Conservation (phyloP, 441 rosid species). For the Geranium incanum region DNA sequence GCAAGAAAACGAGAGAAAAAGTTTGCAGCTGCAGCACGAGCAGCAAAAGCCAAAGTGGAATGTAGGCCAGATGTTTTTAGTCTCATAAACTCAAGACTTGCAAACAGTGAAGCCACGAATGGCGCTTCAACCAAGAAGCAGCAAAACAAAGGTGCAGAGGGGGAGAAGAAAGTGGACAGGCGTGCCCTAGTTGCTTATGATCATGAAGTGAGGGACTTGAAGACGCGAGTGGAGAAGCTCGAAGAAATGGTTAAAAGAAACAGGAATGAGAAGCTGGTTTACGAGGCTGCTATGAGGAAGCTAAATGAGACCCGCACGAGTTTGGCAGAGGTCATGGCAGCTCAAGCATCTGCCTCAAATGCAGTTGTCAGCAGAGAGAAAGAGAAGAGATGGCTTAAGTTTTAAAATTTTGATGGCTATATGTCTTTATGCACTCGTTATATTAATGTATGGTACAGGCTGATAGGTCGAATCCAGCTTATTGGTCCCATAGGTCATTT, state of each 20-base stretch:
- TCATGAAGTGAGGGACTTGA: constrained; percentile 66
- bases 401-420: constrained; percentile 29
- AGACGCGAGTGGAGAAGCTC: constrained; percentile 45
- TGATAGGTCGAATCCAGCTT: not conserved
- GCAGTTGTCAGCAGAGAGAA: constrained; percentile 64
- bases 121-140: constrained; percentile 36
- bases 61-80: constrained; percentile 69
- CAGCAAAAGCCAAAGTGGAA: constrained; percentile 50
- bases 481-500: too few species aligned
- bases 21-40: constrained; percentile 61
- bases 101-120: constrained; percentile 34
- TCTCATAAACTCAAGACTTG: constrained; percentile 66
- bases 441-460: not conserved
- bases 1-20: constrained; percentile 77
- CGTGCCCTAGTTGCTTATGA: constrained; percentile 59
- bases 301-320: constrained; percentile 56
- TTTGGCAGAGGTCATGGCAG: constrained; percentile 63
- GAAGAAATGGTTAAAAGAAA: constrained; percentile 79
- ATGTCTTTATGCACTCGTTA: not conserved
- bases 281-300: constrained; percentile 71
- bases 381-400: constrained; percentile 91
- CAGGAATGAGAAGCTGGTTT: constrained; percentile 58
- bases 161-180: constrained; percentile 58
- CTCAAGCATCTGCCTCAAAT: constrained; percentile 62
- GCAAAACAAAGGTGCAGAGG: constrained; percentile 39